phyloP scores from a whole-genome alignment of 805 yeast genomes.

The Ogataea polymorpha region DNA sequence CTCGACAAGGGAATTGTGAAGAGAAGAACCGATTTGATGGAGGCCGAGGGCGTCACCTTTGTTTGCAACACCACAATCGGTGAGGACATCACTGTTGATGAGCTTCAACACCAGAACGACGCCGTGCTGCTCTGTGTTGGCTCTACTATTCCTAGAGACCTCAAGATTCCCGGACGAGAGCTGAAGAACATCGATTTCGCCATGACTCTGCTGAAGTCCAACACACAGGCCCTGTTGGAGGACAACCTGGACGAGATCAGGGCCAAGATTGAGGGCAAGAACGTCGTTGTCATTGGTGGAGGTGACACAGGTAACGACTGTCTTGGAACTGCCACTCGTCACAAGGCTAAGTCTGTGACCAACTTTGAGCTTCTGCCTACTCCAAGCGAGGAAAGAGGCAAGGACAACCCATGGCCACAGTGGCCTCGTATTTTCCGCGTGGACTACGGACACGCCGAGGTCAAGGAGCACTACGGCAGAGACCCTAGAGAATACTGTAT shows the following conservation, averaged over 20 bases:
- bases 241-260: conserved; percentile 76
- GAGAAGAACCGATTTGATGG: conserved; percentile 87
- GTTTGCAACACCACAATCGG: conserved; percentile 79
- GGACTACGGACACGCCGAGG: conserved; percentile 97
- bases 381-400: conserved; percentile 82
- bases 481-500: conserved; percentile 98
- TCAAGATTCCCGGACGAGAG: conserved; percentile 91
- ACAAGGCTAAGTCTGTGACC: conserved; percentile 90
- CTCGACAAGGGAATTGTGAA: conserved; percentile 89
- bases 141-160: conserved; percentile 93
- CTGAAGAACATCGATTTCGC: conserved; percentile 89
- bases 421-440: conserved; percentile 98
- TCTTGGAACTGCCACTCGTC: conserved; percentile 95
- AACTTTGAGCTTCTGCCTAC: conserved; percentile 93
- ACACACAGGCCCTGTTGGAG: conserved; percentile 86
- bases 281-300: conserved; percentile 97
- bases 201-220: conserved; percentile 83
- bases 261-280: conserved; percentile 71
- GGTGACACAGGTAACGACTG: conserved; percentile 99
- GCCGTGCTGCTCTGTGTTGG: conserved; percentile 93
- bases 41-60: conserved; percentile 84
- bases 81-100: conserved; percentile 71
- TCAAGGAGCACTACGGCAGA: conserved; percentile 88
- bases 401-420: conserved; percentile 99
- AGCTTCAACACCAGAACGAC: conserved; percentile 61